Base-by-base conservation (phyloP, 2,329 filamentous ascomycete genomes). In the Tolypocladium tropicale region DNA sequence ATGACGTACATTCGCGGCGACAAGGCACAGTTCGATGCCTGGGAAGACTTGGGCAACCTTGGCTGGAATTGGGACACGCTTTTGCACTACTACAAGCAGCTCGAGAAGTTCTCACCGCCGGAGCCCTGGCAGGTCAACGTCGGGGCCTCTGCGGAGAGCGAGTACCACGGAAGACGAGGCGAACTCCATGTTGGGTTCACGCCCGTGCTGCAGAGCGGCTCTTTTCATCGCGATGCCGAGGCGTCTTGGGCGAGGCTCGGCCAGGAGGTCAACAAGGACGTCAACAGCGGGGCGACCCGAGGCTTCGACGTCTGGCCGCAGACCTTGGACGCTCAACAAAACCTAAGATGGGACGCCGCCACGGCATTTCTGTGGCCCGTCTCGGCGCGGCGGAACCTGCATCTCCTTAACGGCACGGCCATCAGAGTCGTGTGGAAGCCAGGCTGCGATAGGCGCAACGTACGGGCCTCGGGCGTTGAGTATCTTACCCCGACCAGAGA, bases 1-100 rank as follows among this genome's bases (percentile, higher is more conserved):
- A 74, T 77, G 76, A 71, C 72, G 14, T 78, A 76, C 55, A 70
- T 77, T 23, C 69, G 75, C n/a, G 74, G 72, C 2, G 68, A 75
- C 54, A 65, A 64, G 9, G 64, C 70, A 1, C 68, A 78, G 53
- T 70, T 75, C 43, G 71, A 77, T 55, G 70, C 70, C 5, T 78
- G 74, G 74, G 73, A 74, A 56, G 58, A 61, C 0, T 64, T 77
- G 2, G 75, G 74, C 2, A 77, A 76, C 55, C 54, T 64, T 2
- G 74, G 73, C 12, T 77, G 75, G 76, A 72, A 74, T 48, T 78
- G 74, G 71, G 63, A 74, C 1, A 61, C 66, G 5, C 63, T 82
- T 28, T 68, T 73, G 7, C 74, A 72, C 0, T 80, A 80, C 58
- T 75, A 76, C 61, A 75, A 72, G 34, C 73, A 74, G 62, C 69